Evolutionary conservation across 106 monocot genomes (phyloP), one percentile per base, ranked within the genome.

Genomic region (Dioscorea dumetorum): DNA sequence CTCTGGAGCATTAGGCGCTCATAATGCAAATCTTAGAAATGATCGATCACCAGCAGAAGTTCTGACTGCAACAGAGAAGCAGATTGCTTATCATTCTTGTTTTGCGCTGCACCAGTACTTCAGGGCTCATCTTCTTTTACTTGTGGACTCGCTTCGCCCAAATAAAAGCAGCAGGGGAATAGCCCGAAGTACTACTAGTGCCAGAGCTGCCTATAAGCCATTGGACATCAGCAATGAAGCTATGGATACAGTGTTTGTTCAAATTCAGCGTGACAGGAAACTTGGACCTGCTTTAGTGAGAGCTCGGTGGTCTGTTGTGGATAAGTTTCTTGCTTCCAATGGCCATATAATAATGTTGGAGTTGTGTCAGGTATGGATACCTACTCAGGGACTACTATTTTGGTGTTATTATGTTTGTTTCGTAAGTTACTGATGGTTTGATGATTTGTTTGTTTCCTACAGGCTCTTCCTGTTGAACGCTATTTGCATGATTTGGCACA

Each of bases 191-290:
- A 86, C 61, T 50, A 68, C 86, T 18, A 84, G 79, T 72, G 82
- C 82, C 56, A 91, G 92, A 60, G 80, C 84, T 69, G 86, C 80
- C 5, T 90, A 92, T 75, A 92, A 87, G 81, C 97, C 92, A 58
- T 76, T 97, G 50, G 97, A 97, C 72, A 89, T 97, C 56, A 90
- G 92, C 74, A 92, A 83, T 79, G 97, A 97, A 74, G 89, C 88
- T 19, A 89, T 97, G 86, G 97, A 97, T 69, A 67, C 84, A 18
- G 82, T 97, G 23, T 90, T 92, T 67, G 75, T 78, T 53, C 97
- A 84, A 62, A 91, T 92, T 69, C 92, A 97, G 77, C 83, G 92
- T 31, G 97, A 97, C 69, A 86, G 97, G 65, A 97, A 97, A 74
- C 80, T 97, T 69, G 97, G 97, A 10, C 76, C 89, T 76, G 86